Conservation (phyloP, 2,329 filamentous ascomycete genomes). For the Volutella citrinella region DNA sequence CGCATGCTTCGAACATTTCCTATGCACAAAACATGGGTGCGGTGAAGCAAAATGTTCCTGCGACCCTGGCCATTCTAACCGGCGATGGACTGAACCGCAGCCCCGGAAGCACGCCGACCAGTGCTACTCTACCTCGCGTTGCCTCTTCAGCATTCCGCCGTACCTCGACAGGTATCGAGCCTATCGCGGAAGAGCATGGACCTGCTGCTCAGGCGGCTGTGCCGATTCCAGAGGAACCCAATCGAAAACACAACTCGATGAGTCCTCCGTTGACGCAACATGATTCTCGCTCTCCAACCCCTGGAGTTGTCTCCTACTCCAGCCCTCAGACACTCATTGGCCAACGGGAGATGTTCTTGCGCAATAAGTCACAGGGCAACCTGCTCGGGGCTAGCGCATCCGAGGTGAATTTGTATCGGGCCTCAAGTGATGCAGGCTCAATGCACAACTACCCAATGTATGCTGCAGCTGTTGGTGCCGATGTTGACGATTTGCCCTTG, state of each 20-base stretch:
- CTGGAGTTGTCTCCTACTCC: conserved; percentile 49
- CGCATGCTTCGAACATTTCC: conserved; percentile 24
- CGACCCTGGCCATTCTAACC: conserved; percentile 22
- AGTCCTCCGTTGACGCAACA: conserved; percentile 17
- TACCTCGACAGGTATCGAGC: conserved; percentile 30
- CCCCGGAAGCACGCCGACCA: conserved; percentile 18
- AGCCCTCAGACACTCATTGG: conserved; percentile 55
- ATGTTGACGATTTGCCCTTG: conserved; percentile 68
- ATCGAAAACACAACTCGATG: conserved; percentile 8
- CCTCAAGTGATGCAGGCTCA: conserved; percentile 41
- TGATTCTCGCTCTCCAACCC: conserved; percentile 30
- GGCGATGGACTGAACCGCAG: conserved; percentile 20
- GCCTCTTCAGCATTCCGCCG: conserved; percentile 23
- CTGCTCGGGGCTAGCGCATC: conserved; percentile 26
- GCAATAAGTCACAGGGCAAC: conserved; percentile 47
- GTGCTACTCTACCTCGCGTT: conserved; percentile 16
- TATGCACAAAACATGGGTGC: conserved; percentile 12
- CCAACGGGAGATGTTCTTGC: conserved; percentile 52
- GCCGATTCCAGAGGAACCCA: conserved; percentile 19
- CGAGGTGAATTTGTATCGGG: conserved; percentile 25
- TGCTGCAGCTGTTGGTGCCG: conserved; percentile 31
- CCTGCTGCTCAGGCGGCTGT: conserved; percentile 10
- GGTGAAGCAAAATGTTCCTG: conserved; percentile 21
- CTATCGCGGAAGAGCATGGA: conserved; percentile 43
- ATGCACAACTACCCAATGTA: conserved; percentile 35